A percentile compares a stretch with the other conserved stretches of the same genome.
Conservation (phyloP, 768 basidiomycete species). For the Mycena floridula region DNA sequence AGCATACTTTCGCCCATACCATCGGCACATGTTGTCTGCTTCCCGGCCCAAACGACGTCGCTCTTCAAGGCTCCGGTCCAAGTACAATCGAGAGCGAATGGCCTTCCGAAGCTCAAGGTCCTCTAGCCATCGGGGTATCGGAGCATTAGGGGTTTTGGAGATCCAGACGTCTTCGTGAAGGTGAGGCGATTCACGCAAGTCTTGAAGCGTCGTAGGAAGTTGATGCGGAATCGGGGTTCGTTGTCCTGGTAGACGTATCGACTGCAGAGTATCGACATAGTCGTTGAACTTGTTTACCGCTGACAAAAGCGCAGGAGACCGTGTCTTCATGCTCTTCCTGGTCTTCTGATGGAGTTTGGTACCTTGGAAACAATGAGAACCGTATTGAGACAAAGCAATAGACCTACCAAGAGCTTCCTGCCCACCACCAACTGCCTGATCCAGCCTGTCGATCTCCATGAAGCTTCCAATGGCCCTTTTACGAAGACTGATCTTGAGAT, state of each 20-base stretch:
- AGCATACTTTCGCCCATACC: neutral
- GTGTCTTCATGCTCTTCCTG: neutral
- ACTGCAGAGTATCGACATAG: neutral
- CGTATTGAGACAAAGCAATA: neutral
- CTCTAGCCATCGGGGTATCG: neutral
- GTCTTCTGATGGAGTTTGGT: neutral
- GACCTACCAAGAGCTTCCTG: slow-evolving; percentile 8
- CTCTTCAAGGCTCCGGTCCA: neutral
- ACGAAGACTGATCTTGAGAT: slow-evolving; percentile 19
- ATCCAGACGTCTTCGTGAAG: neutral
- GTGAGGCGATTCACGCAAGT: neutral
- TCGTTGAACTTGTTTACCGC: neutral
- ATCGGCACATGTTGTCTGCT: neutral
- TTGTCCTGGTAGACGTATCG: neutral
- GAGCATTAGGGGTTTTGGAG: neutral
- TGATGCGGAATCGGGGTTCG: neutral
- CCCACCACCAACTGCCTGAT: slow-evolving; percentile 15
- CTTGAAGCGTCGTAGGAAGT: neutral
- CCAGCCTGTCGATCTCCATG: slow-evolving; percentile 19
- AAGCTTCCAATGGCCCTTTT: slow-evolving; percentile 18
- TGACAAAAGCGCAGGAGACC: neutral
- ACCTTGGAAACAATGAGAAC: neutral
- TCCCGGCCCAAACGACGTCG: neutral
- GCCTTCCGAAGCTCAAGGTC: neutral
- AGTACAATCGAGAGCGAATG: neutral